Base-by-base conservation (phyloP, 2,329 filamentous ascomycete genomes). In the Ceratocystis cubensis region DNA sequence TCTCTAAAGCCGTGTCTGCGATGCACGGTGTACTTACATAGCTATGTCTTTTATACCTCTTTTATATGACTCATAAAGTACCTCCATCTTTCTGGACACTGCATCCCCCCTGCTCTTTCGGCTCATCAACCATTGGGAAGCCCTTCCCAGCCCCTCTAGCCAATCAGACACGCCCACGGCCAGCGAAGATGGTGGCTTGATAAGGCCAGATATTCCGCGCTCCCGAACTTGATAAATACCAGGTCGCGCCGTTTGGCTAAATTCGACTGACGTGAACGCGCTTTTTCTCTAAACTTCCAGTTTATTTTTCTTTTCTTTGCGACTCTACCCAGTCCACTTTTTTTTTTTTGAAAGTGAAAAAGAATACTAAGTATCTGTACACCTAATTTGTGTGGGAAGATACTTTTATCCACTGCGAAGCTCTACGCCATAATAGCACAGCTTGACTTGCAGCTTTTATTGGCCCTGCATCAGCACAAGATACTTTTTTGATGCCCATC, bases 151-250 rank as follows among this genome's bases (percentile, higher is more conserved):
- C 56, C 25, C 20, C 46, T 8, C 46, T 63, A 46, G 46, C 62
- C 53, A 68, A 68, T 68, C 66, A 68, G 30, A 64, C n/a, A n/a
- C n/a, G 41, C 30, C 33, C 50, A 63, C 48, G 44, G 48, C 59
- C 59, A 50, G 57, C 41, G 45, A 50, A 59, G 56, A 53, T 66
- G 48, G 61, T 64, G 37, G 37, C 46, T 59, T 48, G 66, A 68
- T 68, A 68, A 68, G 66, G 66, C 66, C 66, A 68, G 66, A 68
- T 68, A 68, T 68, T 68, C 66, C 66, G 66, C 66, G 64, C 59
- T 61, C 66, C 66, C 61, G 64, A 68, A 63, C 53, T 59, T 67
- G 66, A 69, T 69, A 69, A 69, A 69, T 69, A 69, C 69, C 69
- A 69, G 67, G 69, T 69, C 69, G 69, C 69, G 69, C 69, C 61